A percentile compares a stretch with the other conserved stretches of the same genome.
Evolutionary conservation across 352 stramenopile genomes (phyloP).

Genomic region (Globisporangium alternatum): DNA sequence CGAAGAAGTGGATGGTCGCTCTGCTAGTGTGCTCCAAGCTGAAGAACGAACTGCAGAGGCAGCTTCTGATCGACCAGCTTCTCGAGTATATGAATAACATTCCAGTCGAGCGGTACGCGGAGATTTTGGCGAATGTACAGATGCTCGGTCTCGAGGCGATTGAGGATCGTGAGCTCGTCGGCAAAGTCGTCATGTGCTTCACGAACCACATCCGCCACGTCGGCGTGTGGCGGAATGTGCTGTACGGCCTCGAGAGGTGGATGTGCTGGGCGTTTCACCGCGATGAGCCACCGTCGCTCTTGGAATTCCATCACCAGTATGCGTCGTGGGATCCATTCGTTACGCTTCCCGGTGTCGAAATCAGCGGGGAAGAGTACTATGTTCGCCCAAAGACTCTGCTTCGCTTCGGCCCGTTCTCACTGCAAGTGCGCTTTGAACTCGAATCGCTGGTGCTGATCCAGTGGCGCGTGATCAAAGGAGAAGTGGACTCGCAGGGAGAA

Average conservation of each 20-base stretch:
- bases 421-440: slow-evolving; percentile 32
- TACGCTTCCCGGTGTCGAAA: slow-evolving; percentile 4
- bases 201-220: slow-evolving; percentile 39
- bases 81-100: slow-evolving; percentile 33
- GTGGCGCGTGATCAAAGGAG: slow-evolving; percentile 32
- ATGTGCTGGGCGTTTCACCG: slow-evolving; percentile 17
- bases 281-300: slow-evolving; percentile 28
- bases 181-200: slow-evolving; percentile 37
- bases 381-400: slow-evolving; percentile 32
- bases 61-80: slow-evolving; percentile 30
- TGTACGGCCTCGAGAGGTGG: slow-evolving; percentile 39
- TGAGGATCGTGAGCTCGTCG: slow-evolving; percentile 33
- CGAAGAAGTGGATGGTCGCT: slow-evolving; percentile 47
- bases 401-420: slow-evolving; percentile 23
- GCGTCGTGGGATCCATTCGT: slow-evolving; percentile 34
- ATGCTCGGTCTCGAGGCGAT: slow-evolving; percentile 31
- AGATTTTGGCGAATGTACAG: slow-evolving; percentile 31
- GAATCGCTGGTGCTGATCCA: slow-evolving; percentile 26
- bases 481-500: neutral
- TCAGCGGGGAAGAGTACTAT: slow-evolving; percentile 17
- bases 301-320: slow-evolving; percentile 44
- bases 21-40: slow-evolving; percentile 28
- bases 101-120: slow-evolving; percentile 18
- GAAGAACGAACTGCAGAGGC: slow-evolving; percentile 15
- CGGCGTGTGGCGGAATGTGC: slow-evolving; percentile 51